These are phyloP conservation scores for Psophocarpus tetragonolobus DNA, from an alignment of 306 rosid species.

Conservation along the genomic window DNA sequence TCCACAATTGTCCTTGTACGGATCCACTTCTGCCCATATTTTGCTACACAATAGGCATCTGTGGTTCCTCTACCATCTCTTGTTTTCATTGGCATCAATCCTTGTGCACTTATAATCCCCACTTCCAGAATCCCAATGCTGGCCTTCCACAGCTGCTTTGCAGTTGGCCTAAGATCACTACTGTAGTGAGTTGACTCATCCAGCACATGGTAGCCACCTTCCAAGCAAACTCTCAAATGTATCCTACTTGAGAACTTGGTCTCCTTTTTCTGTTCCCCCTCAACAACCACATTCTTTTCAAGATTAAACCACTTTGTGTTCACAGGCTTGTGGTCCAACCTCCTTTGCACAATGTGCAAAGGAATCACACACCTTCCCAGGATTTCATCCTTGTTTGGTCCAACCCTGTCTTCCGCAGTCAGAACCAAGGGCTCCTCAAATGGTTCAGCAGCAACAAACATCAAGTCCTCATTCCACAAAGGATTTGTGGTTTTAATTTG, in stretches of 20 bases:
- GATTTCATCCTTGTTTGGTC: constrained; percentile 60
- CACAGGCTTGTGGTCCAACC: constrained; percentile 79
- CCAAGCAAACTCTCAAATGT: constrained; percentile 71
- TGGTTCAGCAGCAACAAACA: constrained; percentile 82
- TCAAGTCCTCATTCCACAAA: constrained; percentile 81
- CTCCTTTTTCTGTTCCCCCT: constrained; percentile 68
- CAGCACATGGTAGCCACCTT: constrained; percentile 86
- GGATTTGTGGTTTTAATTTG: constrained; percentile 63
- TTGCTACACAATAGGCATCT: constrained; percentile 79
- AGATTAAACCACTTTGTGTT: constrained; percentile 77
- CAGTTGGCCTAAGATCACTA: constrained; percentile 87
- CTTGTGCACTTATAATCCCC: constrained; percentile 70
- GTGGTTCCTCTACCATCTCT: constrained; percentile 66
- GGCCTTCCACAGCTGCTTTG: constrained; percentile 74
- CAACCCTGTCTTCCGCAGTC: constrained; percentile 70
- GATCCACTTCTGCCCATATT: constrained; percentile 85
- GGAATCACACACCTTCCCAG: constrained; percentile 73
- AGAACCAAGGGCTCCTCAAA: constrained; percentile 70
- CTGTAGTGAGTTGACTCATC: constrained; percentile 84
- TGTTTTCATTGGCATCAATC: constrained; percentile 69
- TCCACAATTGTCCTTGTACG: constrained; percentile 74
- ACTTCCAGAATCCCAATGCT: constrained; percentile 74
- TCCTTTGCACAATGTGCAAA: constrained; percentile 67
- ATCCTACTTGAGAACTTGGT: constrained; percentile 71
- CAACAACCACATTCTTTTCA: constrained; percentile 57